These are phyloP conservation scores for Epichloe baconii DNA, from an alignment of 2,329 filamentous ascomycete genomes.

Conservation along the genomic window DNA sequence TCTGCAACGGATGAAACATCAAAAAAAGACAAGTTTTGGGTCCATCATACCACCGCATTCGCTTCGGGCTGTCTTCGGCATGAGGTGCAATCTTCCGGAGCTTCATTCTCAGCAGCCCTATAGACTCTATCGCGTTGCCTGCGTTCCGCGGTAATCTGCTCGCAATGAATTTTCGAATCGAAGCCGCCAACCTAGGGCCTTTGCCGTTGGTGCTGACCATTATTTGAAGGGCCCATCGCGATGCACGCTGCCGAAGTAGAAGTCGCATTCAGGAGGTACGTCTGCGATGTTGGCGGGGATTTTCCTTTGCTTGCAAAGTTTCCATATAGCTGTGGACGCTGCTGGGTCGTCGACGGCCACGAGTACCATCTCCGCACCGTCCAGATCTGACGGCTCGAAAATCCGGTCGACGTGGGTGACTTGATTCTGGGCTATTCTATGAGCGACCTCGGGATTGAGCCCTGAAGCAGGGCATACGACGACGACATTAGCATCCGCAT, in stretches of 20 bases:
- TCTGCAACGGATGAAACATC: neutral
- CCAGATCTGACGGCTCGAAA: constrained; percentile 79
- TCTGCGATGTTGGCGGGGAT: constrained; percentile 94
- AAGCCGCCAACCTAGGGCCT: constrained; percentile 78
- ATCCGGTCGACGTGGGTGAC: constrained; percentile 69
- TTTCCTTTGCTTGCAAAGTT: constrained; percentile 71
- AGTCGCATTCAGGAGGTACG: constrained; percentile 92
- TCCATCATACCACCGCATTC: constrained; percentile 68
- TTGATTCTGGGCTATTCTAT: constrained; percentile 62
- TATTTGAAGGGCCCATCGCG: constrained; percentile 91
- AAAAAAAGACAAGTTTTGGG: neutral
- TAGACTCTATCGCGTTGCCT: constrained; percentile 72
- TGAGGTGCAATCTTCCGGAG: constrained; percentile 64
- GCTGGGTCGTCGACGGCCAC: constrained; percentile 87
- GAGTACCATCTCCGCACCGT: constrained; percentile 73
- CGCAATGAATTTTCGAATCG: constrained; percentile 74
- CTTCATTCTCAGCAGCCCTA: constrained; percentile 68
- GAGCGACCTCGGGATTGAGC: constrained; percentile 77
- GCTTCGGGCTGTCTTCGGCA: constrained; percentile 62
- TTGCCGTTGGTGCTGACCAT: constrained; percentile 99
- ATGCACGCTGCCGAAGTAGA: constrained; percentile 95
- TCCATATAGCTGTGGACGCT: constrained; percentile 85
- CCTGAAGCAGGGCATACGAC: constrained; percentile 70
- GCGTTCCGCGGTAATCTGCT: constrained; percentile 61
- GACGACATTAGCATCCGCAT: constrained; percentile 83